Conservation (phyloP, 371 early-diverging fungal genomes). For the Mucor piriformis region DNA sequence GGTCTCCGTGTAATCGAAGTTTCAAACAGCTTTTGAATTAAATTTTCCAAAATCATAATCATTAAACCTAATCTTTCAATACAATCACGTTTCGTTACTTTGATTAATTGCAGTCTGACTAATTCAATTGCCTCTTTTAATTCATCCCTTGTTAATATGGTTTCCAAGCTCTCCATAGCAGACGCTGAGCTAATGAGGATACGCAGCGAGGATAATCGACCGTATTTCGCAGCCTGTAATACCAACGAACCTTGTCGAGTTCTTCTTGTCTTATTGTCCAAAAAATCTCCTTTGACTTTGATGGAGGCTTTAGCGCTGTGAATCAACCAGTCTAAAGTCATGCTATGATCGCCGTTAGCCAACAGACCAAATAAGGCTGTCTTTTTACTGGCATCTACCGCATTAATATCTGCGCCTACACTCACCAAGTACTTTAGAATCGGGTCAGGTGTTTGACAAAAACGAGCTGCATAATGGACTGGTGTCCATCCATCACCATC, state of each 20-base stretch:
- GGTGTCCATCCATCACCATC: conserved; percentile 81
- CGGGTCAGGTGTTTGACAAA: conserved; percentile 43
- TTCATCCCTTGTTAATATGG: conserved; percentile 4
- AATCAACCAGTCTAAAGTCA: conserved; percentile 26
- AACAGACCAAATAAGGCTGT: conserved; percentile 40
- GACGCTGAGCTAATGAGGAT: conserved; percentile 17
- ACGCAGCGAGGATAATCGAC: conserved; percentile 16
- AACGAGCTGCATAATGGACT: conserved; percentile 69
- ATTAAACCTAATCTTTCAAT: conserved; percentile 22
- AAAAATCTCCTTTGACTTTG: conserved; percentile 26
- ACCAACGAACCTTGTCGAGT: conserved; percentile 23
- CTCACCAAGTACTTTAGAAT: conserved; percentile 28
- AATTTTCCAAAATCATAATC: conserved; percentile 27
- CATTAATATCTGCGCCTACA: conserved; percentile 56
- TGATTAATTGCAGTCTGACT: conserved; percentile 16
- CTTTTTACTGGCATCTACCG: conserved; percentile 34
- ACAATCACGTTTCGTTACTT: conserved; percentile 8
- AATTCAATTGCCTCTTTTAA: conserved; percentile 6
- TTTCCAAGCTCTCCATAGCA: conserved; percentile 16
- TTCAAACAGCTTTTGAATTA: conserved; percentile 12
- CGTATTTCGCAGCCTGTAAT: conserved; percentile 37
- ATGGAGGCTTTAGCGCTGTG: conserved; percentile 22
- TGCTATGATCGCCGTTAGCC: conserved; percentile 33
- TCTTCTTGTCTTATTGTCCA: conserved; percentile 14
- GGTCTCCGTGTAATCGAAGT: conserved; percentile 7